These are phyloP conservation scores for Thoreauomyces humboldtii DNA, from an alignment of 192 early-diverging fungal genomes.

Conservation along the genomic window DNA sequence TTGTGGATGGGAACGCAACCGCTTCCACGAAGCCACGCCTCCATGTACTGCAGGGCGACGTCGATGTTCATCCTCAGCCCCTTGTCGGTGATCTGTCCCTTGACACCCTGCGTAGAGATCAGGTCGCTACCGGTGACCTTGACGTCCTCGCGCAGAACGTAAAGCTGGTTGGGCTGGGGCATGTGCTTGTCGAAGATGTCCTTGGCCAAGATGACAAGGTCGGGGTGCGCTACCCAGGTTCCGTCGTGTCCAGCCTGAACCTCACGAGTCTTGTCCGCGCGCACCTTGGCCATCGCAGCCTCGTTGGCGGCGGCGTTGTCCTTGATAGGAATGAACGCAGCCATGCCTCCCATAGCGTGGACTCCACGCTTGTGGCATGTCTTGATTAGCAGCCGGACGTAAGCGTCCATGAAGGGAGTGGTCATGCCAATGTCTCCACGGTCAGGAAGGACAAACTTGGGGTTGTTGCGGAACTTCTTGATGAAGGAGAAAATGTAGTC, in stretches of 20 bases:
- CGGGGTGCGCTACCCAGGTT: slow-evolving; percentile 94
- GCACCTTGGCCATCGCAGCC: slow-evolving; percentile 88
- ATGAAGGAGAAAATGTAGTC: slow-evolving; percentile 99
- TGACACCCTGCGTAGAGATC: slow-evolving; percentile 58
- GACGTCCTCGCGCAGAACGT: slow-evolving; percentile 88
- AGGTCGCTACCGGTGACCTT: slow-evolving; percentile 78
- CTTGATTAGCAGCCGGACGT: slow-evolving; percentile 94
- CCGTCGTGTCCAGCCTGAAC: slow-evolving; percentile 93
- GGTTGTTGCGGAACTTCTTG: slow-evolving; percentile 92
- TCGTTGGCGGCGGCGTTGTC: slow-evolving; percentile 86
- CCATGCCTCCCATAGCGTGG: slow-evolving; percentile 99
- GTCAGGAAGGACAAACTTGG: slow-evolving; percentile 84
- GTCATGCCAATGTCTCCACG: slow-evolving; percentile 92
- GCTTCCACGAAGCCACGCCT: slow-evolving; percentile 89
- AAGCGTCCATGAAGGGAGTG: slow-evolving; percentile 97
- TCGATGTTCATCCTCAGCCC: slow-evolving; percentile 92
- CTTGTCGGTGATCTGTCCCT: slow-evolving; percentile 73
- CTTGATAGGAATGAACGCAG: slow-evolving; percentile 98
- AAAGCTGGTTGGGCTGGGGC: slow-evolving; percentile 95
- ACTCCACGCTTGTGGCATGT: slow-evolving; percentile 98
- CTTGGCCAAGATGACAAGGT: slow-evolving; percentile 85
- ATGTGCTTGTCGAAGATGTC: slow-evolving; percentile 93
- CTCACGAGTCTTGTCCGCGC: slow-evolving; percentile 93
- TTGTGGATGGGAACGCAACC: slow-evolving; percentile 98
- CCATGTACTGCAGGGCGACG: slow-evolving; percentile 90